Conservation (phyloP, 805 yeast species). For the Metschnikowia amazonensis region DNA sequence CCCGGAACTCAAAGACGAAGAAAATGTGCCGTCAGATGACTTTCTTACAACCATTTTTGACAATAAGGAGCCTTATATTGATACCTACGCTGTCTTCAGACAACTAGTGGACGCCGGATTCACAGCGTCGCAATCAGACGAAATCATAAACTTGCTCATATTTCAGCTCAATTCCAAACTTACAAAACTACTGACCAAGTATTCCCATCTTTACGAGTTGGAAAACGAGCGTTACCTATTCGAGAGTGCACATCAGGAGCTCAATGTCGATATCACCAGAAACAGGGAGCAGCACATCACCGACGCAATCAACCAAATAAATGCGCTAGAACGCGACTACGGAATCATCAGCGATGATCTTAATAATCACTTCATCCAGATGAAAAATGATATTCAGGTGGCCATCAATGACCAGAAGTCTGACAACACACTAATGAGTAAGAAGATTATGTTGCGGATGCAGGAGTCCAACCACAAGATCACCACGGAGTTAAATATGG, state of each 20-base stretch:
- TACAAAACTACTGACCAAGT: slow-evolving; percentile 42
- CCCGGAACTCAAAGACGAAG: slow-evolving; percentile 2
- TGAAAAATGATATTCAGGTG: slow-evolving; percentile 74
- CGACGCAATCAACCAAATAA: slow-evolving; percentile 61
- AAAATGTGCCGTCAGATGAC: slow-evolving; percentile 15
- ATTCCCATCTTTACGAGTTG: slow-evolving; percentile 58
- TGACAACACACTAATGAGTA: slow-evolving; percentile 74
- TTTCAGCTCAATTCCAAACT: slow-evolving; percentile 41
- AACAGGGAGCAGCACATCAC: slow-evolving; percentile 68
- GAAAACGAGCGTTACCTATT: slow-evolving; percentile 87
- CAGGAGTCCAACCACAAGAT: slow-evolving; percentile 85
- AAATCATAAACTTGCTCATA: slow-evolving; percentile 48
- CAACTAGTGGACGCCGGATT: slow-evolving; percentile 56
- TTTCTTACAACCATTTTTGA: slow-evolving; percentile 58
- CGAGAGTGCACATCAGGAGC: slow-evolving; percentile 88
- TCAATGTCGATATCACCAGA: slow-evolving; percentile 71
- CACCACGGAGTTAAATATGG: slow-evolving; percentile 74
- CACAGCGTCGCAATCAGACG: slow-evolving; percentile 56
- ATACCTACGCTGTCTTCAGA: slow-evolving; percentile 50
- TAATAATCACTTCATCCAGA: slow-evolving; percentile 53
- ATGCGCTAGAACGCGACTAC: slow-evolving; percentile 67
- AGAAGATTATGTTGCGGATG: slow-evolving; percentile 60
- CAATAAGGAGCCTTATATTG: slow-evolving; percentile 42
- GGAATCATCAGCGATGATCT: slow-evolving; percentile 73
- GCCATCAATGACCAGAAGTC: slow-evolving; percentile 82